Evolutionary conservation across 2,329 filamentous ascomycete genomes (phyloP).

Genomic region (Aspergillus sp.): DNA sequence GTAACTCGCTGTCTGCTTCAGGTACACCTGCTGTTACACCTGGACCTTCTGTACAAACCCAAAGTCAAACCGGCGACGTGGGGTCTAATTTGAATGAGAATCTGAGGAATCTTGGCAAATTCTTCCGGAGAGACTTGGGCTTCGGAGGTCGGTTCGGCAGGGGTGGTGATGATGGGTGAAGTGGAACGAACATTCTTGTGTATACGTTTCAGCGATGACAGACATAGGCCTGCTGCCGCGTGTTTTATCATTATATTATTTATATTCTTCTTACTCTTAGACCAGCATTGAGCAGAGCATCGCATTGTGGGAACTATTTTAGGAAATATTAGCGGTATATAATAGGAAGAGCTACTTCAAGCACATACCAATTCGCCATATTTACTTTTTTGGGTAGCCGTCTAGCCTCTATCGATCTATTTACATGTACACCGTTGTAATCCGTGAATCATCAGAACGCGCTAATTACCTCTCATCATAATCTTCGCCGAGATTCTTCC

Average conservation of each 20-base stretch:
- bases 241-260: slow-evolving; percentile 3
- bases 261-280: background rate
- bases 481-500: slow-evolving; percentile 33
- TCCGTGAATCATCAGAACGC: background rate
- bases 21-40: slow-evolving; percentile 22
- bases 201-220: slow-evolving; percentile 3
- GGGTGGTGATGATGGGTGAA: slow-evolving; percentile 30
- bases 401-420: background rate
- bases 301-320: background rate
- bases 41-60: slow-evolving; percentile 23
- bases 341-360: background rate
- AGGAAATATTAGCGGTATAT: background rate
- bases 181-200: background rate
- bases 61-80: slow-evolving; percentile 23
- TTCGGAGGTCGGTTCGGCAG: slow-evolving; percentile 70
- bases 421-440: background rate
- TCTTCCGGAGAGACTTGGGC: slow-evolving; percentile 85
- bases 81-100: slow-evolving; percentile 80
- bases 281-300: slow-evolving; percentile 1
- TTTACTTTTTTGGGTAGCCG: background rate
- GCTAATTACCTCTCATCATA: slow-evolving; percentile 18
- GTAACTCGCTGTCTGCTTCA: slow-evolving; percentile 24
- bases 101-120: slow-evolving; percentile 91
- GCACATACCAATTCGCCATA: background rate
- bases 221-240: background rate